These are phyloP conservation scores for Stagonosporopsis rhizophila DNA, from an alignment of 2,329 filamentous ascomycete species.

Conservation along the genomic window DNA sequence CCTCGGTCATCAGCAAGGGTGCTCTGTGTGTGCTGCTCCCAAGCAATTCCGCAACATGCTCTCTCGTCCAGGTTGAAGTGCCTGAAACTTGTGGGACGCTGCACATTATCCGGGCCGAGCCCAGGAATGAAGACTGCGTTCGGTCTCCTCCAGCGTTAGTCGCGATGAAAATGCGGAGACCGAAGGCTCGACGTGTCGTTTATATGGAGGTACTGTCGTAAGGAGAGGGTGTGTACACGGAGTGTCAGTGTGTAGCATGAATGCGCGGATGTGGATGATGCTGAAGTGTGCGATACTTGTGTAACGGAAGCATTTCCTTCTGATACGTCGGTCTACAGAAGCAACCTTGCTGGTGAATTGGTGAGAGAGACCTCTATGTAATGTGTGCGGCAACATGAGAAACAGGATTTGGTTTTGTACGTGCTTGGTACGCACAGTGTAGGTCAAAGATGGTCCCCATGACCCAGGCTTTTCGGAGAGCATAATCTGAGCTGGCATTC, in stretches of 20 bases:
- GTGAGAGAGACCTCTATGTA: neutral
- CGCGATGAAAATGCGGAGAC: neutral
- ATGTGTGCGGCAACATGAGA: neutral
- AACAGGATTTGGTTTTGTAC: neutral
- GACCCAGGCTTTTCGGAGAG: no score
- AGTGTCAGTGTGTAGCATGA: neutral
- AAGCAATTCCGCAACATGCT: conserved; percentile 6
- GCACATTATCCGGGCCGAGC: conserved; percentile 7
- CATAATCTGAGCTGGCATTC: no score
- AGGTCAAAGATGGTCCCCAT: neutral
- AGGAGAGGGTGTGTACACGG: neutral
- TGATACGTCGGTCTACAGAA: no score
- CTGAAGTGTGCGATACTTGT: neutral
- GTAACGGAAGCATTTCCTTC: neutral
- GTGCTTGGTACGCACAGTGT: neutral
- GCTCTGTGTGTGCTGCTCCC: neutral
- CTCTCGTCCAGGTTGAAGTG: conserved; percentile 1
- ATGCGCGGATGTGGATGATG: neutral
- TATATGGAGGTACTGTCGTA: neutral
- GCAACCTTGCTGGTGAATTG: neutral
- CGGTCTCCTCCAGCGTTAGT: neutral
- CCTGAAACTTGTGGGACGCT: conserved; percentile 9
- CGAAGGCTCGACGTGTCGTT: neutral
- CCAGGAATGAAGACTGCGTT: conserved; percentile 10
- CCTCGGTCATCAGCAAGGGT: conserved; percentile 5